Conservation (phyloP, 352 stramenopile species). For the Pythium aphanidermatum region DNA sequence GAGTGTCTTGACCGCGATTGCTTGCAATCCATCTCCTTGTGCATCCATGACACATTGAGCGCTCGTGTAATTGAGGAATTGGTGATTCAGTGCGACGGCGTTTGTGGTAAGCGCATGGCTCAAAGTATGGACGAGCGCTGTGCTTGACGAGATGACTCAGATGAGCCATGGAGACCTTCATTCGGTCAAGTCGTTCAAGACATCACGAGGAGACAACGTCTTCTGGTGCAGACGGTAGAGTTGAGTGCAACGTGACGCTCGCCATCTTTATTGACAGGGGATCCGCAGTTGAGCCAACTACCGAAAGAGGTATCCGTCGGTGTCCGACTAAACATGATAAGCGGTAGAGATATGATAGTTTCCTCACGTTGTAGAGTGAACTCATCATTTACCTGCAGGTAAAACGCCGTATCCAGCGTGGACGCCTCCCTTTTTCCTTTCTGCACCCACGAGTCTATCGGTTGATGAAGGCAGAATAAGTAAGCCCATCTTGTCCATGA, state of each 20-base stretch:
- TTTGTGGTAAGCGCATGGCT: not conserved
- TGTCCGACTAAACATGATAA: constrained; percentile 13
- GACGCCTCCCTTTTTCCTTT: constrained; percentile 14
- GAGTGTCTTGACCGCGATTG: constrained; percentile 23
- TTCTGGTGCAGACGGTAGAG: constrained; percentile 27
- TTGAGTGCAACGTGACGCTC: not conserved
- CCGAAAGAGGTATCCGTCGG: constrained; percentile 2
- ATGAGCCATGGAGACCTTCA: no score
- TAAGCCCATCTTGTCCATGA: no score
- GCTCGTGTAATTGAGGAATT: constrained; percentile 14
- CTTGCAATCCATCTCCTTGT: constrained; percentile 9
- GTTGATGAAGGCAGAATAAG: no score
- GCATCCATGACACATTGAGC: constrained; percentile 3
- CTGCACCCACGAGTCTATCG: no score
- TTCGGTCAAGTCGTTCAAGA: constrained; percentile 11
- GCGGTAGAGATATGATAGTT: constrained; percentile 1
- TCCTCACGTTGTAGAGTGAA: not conserved
- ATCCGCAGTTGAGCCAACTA: constrained; percentile 19
- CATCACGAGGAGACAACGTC: constrained; percentile 14
- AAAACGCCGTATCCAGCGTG: constrained; percentile 19
- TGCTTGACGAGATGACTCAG: no score
- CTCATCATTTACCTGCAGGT: not conserved
- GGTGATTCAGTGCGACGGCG: constrained; percentile 2
- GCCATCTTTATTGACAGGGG: not conserved
- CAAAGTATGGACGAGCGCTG: no score